Conservation (phyloP, 2,329 filamentous ascomycete genomes). For the Aspergillus sp. region DNA sequence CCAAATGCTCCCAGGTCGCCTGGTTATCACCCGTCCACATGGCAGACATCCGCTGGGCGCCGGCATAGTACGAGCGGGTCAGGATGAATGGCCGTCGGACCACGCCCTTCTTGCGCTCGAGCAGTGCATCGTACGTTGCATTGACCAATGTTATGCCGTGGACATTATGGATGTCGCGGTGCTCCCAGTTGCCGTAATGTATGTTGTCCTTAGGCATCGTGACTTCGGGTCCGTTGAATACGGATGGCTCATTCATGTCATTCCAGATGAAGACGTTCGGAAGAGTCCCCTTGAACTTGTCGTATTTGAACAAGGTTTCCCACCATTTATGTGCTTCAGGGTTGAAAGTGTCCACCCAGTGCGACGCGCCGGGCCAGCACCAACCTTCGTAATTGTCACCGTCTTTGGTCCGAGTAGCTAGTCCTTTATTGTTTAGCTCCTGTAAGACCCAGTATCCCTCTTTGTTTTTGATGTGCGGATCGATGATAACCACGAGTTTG, state of each 20-base stretch:
- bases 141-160: conserved; percentile 95
- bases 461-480: conserved; percentile 94
- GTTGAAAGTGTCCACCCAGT: conserved; percentile 96
- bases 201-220: conserved; percentile 99
- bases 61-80: conserved; percentile 85
- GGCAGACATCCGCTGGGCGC: conserved; percentile 78
- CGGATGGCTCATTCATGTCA: conserved; percentile 98
- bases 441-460: conserved; percentile 67
- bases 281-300: conserved; percentile 74
- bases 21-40: conserved; percentile 99
- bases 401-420: conserved; percentile 85
- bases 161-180: conserved; percentile 91
- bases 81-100: conserved; percentile 80
- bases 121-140: conserved; percentile 76
- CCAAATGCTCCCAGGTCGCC: conserved; percentile 82
- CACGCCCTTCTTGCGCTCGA: conserved; percentile 79
- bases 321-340: conserved; percentile 89
- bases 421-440: conserved; percentile 71
- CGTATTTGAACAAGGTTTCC: conserved; percentile 78
- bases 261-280: conserved; percentile 95
- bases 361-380: conserved; percentile 96
- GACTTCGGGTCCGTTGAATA: conserved; percentile 96
- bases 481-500: conserved; percentile 89
- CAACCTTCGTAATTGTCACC: conserved; percentile 84
- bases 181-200: conserved; percentile 86